Base-by-base conservation (phyloP, 169 alveolate genomes). In the Plasmodium fragile region DNA sequence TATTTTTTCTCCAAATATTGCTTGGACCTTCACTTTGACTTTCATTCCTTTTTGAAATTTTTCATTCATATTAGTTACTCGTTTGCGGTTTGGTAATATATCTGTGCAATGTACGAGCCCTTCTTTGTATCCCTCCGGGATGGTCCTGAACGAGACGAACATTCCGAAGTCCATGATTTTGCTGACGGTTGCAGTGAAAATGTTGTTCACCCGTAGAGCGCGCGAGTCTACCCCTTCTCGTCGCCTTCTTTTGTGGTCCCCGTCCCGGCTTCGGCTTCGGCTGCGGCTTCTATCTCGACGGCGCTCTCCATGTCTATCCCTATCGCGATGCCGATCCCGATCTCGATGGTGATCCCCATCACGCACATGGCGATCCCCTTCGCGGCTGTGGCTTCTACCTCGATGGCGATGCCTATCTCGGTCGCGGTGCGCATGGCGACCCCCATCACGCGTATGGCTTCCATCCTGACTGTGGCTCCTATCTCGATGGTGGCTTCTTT, bases 31-130 rank as follows among this genome's bases (percentile, higher is more conserved):
- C 6, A 96, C 96, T 73, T 92, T 89, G 18, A 95, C 97, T 18
- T 65, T 92, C 96, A 85, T 83, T 78, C 92, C 92, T 18, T 75
- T 78, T 10, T 36, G 82, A 32, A 82, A 80, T 16, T 81, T 59
- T 4, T 92, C 95, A 32, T 41, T 81, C 39, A 95, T 77, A 39
- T 90, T 92, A 0, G 25, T 41, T 11, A 92, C 82, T 4, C 95
- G 52, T 22, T 93, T 82, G 3, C 87, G 13, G 25, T 92, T 93
- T 34, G 92, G 80, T 11, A 89, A 28, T 59, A 97, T 95, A 18
- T 96, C 98, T 0, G 97, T 95, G 7, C 83, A 95, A 72, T 97
- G 98, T 1, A 96, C 97, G 8, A 97, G 93, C 5, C 98, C 98
- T 16, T 96, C 95, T 28, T 94, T 75, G n/a, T 92, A 55, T 2